Conservation (phyloP, 1,284 basidiomycete genomes). For the Malassezia vespertilionis region DNA sequence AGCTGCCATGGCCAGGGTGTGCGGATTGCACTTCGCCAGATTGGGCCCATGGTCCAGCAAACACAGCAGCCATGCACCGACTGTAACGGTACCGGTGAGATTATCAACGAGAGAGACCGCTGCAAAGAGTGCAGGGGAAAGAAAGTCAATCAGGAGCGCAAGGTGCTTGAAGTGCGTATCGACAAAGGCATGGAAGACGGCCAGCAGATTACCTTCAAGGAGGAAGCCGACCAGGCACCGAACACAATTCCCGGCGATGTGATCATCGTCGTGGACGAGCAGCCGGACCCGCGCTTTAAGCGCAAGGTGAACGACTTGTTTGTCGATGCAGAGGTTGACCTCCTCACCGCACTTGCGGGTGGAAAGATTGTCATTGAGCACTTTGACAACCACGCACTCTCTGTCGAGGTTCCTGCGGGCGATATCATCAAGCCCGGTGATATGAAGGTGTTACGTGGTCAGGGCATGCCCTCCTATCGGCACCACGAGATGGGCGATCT, state of each 20-base stretch:
- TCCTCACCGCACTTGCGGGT: slow-evolving; percentile 85
- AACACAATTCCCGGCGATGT: slow-evolving; percentile 86
- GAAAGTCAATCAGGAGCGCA: slow-evolving; percentile 88
- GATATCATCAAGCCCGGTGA: slow-evolving; percentile 87
- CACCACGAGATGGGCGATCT: slow-evolving; percentile 95
- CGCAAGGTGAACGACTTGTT: slow-evolving; percentile 85
- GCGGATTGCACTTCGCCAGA: slow-evolving; percentile 81
- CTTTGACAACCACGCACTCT: slow-evolving; percentile 77
- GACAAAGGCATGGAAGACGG: slow-evolving; percentile 99
- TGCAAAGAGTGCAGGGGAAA: slow-evolving; percentile 91
- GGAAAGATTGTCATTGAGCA: slow-evolving; percentile 84
- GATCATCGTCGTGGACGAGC: slow-evolving; percentile 92
- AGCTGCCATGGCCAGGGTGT: slow-evolving; percentile 81
- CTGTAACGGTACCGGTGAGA: slow-evolving; percentile 80
- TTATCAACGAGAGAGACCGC: slow-evolving; percentile 85
- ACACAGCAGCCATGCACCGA: slow-evolving; percentile 91
- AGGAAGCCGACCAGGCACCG: slow-evolving; percentile 93
- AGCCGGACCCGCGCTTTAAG: slow-evolving; percentile 80
- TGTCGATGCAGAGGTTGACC: slow-evolving; percentile 76
- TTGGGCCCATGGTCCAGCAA: slow-evolving; percentile 99
- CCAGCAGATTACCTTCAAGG: slow-evolving; percentile 84
- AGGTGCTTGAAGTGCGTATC: slow-evolving; percentile 95
- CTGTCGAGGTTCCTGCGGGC: slow-evolving; percentile 69
- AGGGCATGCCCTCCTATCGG: slow-evolving; percentile 96
- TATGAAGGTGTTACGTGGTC: slow-evolving; percentile 79